Evolutionary conservation across 78 protist genomes (phyloP).

Genomic region (Chrysochromulina tobinii): DNA sequence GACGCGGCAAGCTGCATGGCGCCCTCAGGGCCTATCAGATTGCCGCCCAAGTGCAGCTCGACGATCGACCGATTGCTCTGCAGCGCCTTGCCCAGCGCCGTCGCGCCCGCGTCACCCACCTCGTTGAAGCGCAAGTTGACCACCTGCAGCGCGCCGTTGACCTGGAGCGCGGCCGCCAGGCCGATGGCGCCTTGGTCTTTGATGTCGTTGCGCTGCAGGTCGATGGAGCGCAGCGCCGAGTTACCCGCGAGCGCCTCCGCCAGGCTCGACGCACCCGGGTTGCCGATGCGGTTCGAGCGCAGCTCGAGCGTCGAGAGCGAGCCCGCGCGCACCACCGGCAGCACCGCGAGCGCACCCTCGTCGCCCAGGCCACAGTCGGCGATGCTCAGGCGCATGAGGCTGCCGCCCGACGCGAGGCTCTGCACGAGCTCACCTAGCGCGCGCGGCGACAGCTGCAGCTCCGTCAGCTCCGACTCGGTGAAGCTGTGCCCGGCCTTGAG

Average conservation of each 20-base stretch:
- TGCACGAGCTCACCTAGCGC: too few species aligned
- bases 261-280: background rate
- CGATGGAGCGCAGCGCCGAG: background rate
- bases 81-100: slow-evolving; percentile 5
- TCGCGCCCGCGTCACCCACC: background rate
- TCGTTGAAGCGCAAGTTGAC: background rate
- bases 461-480: too few species aligned
- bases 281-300: background rate
- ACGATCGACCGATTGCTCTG: background rate
- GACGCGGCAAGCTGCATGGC: background rate
- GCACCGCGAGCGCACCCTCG: too few species aligned
- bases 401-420: too few species aligned
- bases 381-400: too few species aligned
- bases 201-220: background rate
- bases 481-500: too few species aligned
- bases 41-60: background rate
- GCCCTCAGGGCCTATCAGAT: background rate
- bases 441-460: too few species aligned
- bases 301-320: too few species aligned
- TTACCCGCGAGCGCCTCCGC: background rate
- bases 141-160: background rate
- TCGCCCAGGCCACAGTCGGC: too few species aligned
- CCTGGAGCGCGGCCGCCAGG: background rate
- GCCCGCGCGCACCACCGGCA: too few species aligned
- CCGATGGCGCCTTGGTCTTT: background rate